Evolutionary conservation across 306 rosid species (phyloP).

Genomic region (Inga leiocalycina): DNA sequence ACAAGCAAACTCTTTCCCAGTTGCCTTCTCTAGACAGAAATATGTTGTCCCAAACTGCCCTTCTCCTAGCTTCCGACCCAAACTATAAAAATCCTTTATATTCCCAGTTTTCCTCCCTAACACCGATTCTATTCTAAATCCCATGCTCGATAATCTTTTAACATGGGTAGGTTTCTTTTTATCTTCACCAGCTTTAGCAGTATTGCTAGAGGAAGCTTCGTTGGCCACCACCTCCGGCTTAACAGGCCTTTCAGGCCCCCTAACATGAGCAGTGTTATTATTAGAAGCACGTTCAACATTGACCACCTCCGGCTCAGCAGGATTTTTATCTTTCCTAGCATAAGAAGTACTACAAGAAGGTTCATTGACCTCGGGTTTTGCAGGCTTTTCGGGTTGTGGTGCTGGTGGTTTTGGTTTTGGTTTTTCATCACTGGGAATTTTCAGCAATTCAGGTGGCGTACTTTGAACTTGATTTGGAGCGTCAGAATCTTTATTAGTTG

Average conservation of each 20-base stretch:
- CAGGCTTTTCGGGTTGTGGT: slow-evolving; percentile 30
- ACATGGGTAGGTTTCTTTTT: slow-evolving; percentile 59
- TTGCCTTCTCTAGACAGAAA: slow-evolving; percentile 66
- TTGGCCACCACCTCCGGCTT: slow-evolving; percentile 22
- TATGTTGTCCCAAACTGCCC: slow-evolving; percentile 95
- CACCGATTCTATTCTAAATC: slow-evolving; percentile 76
- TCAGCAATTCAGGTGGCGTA: slow-evolving; percentile 68
- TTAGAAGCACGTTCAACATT: slow-evolving; percentile 11
- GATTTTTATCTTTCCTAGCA: slow-evolving; percentile 20
- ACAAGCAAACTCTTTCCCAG: slow-evolving; percentile 68
- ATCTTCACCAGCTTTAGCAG: slow-evolving; percentile 31
- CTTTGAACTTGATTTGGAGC: slow-evolving; percentile 51
- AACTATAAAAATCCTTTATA: slow-evolving; percentile 63
- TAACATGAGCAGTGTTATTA: slow-evolving; percentile 27
- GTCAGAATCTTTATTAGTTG: slow-evolving; percentile 30
- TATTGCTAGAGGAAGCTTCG: slow-evolving; percentile 17
- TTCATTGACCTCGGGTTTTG: not conserved
- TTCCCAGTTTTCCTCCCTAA: slow-evolving; percentile 74
- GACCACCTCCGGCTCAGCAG: slow-evolving; percentile 24
- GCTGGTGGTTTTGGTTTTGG: slow-evolving; percentile 3
- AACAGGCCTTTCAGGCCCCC: slow-evolving; percentile 24
- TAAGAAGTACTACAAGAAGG: slow-evolving; percentile 26
- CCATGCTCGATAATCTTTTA: slow-evolving; percentile 64
- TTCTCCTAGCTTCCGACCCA: slow-evolving; percentile 91
- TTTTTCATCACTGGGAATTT: slow-evolving; percentile 42